Conservation (phyloP, 768 basidiomycete species). For the Termitomyces sp. region DNA sequence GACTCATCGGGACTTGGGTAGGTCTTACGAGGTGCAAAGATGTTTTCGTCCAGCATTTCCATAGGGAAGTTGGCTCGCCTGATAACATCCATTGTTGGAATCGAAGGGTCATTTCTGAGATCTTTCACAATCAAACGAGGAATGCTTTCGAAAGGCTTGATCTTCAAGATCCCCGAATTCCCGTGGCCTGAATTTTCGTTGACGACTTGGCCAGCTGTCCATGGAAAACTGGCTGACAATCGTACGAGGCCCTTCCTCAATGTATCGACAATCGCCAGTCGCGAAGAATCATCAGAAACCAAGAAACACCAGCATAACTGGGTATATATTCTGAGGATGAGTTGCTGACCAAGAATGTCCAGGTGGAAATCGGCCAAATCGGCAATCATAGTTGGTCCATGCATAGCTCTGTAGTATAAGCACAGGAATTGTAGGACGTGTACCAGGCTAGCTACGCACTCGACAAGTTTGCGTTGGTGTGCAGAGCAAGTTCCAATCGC, state of each 20-base stretch:
- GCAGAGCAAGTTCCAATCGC: too few species aligned
- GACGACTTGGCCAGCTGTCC: conserved; percentile 22
- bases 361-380: neutral
- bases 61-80: conserved; percentile 18
- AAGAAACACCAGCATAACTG: conserved; percentile 19
- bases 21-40: conserved; percentile 19
- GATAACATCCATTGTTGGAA: conserved; percentile 19
- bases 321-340: conserved; percentile 17
- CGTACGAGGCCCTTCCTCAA: conserved; percentile 19
- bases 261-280: conserved; percentile 9
- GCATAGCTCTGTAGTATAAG: too few species aligned
- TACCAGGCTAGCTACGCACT: too few species aligned
- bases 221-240: conserved; percentile 19
- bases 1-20: conserved; percentile 14
- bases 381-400: neutral
- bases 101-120: conserved; percentile 12
- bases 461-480: too few species aligned
- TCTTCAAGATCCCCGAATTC: conserved; percentile 15
- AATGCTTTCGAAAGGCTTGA: conserved; percentile 5
- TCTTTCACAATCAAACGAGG: conserved; percentile 19
- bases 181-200: conserved; percentile 11
- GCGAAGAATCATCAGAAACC: conserved; percentile 5
- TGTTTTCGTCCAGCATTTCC: conserved; percentile 19
- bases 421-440: too few species aligned
- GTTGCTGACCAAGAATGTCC: conserved; percentile 7